Conservation (phyloP, 805 yeast genomes). For the Yamadazyma ubonensis region DNA sequence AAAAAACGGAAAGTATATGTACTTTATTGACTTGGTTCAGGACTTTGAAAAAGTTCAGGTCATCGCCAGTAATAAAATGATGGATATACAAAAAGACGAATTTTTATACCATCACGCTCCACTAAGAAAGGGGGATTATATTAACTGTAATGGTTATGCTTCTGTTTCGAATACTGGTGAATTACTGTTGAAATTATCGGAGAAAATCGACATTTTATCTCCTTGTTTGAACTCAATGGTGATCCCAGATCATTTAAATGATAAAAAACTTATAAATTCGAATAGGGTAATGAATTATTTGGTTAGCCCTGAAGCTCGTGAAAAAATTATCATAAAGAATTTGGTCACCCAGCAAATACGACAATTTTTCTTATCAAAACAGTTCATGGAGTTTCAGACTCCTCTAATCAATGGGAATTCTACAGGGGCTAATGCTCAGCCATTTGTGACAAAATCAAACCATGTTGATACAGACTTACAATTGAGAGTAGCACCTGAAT, state of each 20-base stretch:
- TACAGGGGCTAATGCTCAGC: slow-evolving; percentile 92
- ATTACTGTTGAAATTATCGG: slow-evolving; percentile 59
- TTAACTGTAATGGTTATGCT: slow-evolving; percentile 67
- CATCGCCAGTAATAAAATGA: slow-evolving; percentile 53
- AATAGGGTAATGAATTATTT: slow-evolving; percentile 75
- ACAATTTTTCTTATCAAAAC: slow-evolving; percentile 49
- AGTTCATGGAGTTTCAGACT: slow-evolving; percentile 82
- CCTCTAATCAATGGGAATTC: slow-evolving; percentile 75
- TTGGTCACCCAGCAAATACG: slow-evolving; percentile 57
- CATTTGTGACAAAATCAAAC: slow-evolving; percentile 58
- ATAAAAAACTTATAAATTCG: slow-evolving; percentile 54
- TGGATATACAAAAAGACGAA: slow-evolving; percentile 41
- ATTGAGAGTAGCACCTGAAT: slow-evolving; percentile 89
- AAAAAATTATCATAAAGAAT: slow-evolving; percentile 51
- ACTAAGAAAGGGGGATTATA: slow-evolving; percentile 70
- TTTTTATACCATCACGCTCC: slow-evolving; percentile 40
- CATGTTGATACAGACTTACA: slow-evolving; percentile 34
- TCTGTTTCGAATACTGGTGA: slow-evolving; percentile 79
- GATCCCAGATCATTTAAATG: slow-evolving; percentile 56
- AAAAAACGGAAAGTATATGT: slow-evolving; percentile 64
- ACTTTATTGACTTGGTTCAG: slow-evolving; percentile 67
- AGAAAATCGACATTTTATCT: slow-evolving; percentile 53
- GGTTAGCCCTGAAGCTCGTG: slow-evolving; percentile 52
- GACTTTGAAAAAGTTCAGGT: slow-evolving; percentile 60
- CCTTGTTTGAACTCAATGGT: slow-evolving; percentile 53